A percentile compares a stretch with the other conserved stretches of the same genome.
Evolutionary conservation across 2,329 filamentous ascomycete genomes (phyloP).

Genomic region (Fusarium sp.): DNA sequence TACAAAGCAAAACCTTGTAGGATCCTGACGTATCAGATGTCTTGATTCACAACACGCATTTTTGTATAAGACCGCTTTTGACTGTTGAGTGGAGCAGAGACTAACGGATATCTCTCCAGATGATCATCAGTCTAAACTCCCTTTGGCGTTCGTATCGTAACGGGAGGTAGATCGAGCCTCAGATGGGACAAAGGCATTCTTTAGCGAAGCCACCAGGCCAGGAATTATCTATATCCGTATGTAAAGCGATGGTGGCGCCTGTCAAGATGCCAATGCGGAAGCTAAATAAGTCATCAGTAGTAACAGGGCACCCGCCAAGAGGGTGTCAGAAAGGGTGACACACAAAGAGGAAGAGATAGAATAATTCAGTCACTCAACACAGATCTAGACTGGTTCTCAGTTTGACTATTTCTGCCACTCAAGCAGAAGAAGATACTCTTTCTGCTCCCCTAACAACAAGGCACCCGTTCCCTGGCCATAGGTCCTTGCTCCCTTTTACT

Average conservation of each 20-base stretch:
- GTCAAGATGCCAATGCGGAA: conserved; percentile 21
- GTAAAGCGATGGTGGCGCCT: background rate
- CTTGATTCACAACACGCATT: background rate
- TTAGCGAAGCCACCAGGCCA: conserved; percentile 4
- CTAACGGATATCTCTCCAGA: background rate
- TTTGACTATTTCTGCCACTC: background rate
- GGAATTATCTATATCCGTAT: conserved; percentile 5
- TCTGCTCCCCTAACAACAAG: background rate
- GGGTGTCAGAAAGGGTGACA: background rate
- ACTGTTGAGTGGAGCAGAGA: background rate
- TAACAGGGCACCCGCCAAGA: background rate
- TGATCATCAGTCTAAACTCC: background rate
- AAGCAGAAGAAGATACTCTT: background rate
- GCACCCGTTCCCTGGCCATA: conserved; percentile 15
- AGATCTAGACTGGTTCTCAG: rapidly evolving
- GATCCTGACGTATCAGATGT: background rate
- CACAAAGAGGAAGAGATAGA: background rate
- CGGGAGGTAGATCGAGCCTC: conserved; percentile 6
- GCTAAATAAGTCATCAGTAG: conserved; percentile 14
- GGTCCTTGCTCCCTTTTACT: background rate
- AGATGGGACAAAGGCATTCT: conserved; percentile 16
- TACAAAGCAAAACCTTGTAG: conserved; percentile 12
- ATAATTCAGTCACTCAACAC: background rate
- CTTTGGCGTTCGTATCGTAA: background rate
- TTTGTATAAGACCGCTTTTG: background rate